Conservation (phyloP, 768 basidiomycete species). For the Lactifluus subvellereus region DNA sequence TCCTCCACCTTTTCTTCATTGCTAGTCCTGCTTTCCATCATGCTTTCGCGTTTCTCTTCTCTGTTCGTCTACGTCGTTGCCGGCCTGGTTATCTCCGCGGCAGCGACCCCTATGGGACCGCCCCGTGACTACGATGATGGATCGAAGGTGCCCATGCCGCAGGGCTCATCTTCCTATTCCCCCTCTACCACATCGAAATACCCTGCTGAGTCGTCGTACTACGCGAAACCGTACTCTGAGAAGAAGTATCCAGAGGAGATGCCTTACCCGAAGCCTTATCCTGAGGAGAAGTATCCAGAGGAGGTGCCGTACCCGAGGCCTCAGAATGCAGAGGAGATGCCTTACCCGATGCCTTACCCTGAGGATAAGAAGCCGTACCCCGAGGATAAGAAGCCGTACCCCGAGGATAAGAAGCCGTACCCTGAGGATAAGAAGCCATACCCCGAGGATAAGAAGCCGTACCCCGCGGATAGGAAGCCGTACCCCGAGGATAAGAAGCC, state of each 20-base stretch:
- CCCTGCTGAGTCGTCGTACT: not conserved
- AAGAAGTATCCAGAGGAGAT: not conserved
- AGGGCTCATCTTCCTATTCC: constrained; percentile 2
- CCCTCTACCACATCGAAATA: not conserved
- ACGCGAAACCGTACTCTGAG: not conserved
- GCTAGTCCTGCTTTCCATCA: constrained; percentile 14
- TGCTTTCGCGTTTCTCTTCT: constrained; percentile 20
- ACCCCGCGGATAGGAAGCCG: not conserved
- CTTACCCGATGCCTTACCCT: not conserved
- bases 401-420: not conserved
- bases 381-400: not conserved
- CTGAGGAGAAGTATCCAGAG: not conserved
- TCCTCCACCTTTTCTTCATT: not conserved
- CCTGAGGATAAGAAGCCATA: not conserved
- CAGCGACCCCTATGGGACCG: constrained; percentile 13
- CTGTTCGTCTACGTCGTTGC: constrained; percentile 15
- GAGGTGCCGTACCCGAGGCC: not conserved
- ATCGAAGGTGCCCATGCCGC: not conserved
- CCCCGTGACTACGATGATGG: not conserved
- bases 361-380: not conserved
- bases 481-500: not conserved
- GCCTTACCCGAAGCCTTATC: not conserved
- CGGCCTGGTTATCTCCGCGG: constrained; percentile 17
- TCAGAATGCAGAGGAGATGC: not conserved
- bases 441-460: not conserved